Base-by-base conservation (phyloP, 192 early-diverging fungal species). In the Dimargaris cristalligena region DNA sequence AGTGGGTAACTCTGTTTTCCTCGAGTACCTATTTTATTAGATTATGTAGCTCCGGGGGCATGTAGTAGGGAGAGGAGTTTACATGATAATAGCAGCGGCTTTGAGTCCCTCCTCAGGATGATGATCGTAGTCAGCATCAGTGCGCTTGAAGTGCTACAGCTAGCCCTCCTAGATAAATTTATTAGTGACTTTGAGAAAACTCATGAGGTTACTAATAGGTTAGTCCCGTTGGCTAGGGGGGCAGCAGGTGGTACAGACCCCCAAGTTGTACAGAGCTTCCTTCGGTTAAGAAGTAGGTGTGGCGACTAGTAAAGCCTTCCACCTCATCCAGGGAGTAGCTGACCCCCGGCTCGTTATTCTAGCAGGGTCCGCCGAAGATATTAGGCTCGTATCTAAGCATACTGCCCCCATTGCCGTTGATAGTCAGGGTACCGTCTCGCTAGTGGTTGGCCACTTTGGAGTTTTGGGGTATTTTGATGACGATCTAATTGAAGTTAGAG, bases 381-480 rank as follows among this genome's bases (percentile, higher is more conserved):
- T 81, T 84, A 61, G 85, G 85, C 67, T 83, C 83, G 63, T 85
- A 87, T 71, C 87, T 86, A 61, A 78, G 81, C 22, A 63, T 62
- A 13, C 65, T 52, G 51, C 77, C 77, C 51, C 79, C 75, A 50
- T 80, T 78, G 63, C 74, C 84, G 55, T 79, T 74, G 34, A 80
- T 65, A 18, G 81, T 71, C 74, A 80, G 77, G 64, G 61, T 50
- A 33, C 89, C 89, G 65, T 85, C 89, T 62, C 89, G 81, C 69
- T 87, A 85, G 59, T 89, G 78, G 72, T 87, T 77, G 60, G 48
- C 60, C 63, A 81, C 77, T 34, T 67, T 64, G 49, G 71, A 65
- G 67, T 67, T 70, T 56, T 70, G 65, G 8, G 87, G 86, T 16
- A 41, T 16, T 71, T 91, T 91, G 76, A 89, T 88, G 23, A 87